Base-by-base conservation (phyloP, 306 rosid species). In the Boehmeria nivea region DNA sequence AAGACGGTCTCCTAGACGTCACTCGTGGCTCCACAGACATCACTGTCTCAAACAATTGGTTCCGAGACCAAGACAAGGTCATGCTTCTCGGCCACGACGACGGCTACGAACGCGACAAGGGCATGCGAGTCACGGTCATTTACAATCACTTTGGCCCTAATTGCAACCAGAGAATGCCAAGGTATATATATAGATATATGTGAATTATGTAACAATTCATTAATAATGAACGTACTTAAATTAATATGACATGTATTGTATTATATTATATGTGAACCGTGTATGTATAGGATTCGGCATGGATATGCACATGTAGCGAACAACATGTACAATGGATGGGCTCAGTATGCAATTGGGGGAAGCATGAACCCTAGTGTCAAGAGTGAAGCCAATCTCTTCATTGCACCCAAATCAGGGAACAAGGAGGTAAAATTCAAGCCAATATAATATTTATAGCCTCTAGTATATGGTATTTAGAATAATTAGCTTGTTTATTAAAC, bases 11-110 rank as follows among this genome's bases (percentile, higher is more conserved):
- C 8, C 24, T 76, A 0, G 82, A 76, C 22, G 78, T 76, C 26
- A 76, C 78, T 7, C 65, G 82, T 2, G 78, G 82, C 17, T 72
- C 82, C 0, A 72, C 78, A 0, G 50, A 72, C 23, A 45, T 76
- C 20, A 76, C 82, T 4, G 19, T 76, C 60, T 76, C 78, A 1
- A 76, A 76, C 69, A 76, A 72, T 8, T 76, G 78, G 82, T 68
- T 76, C 12, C 53, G 78, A 45, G 62, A 76, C 19, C 78, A 76
- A 17, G 78, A 76, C 40, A 76, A 71, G 57, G 78, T 76, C 10
- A 76, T 76, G 60, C 82, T 76, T 43, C 69, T 76, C 1, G 78
- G 82, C 18, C 82, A 76, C 7, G 82, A 76, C 1, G 82, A 76
- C 5, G 78, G 75, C 1, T 76, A 57, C 28, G 2, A 53, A 0